These are phyloP conservation scores for Penicillium psychrosexuale DNA, from an alignment of 2,329 filamentous ascomycete genomes.

Conservation along the genomic window DNA sequence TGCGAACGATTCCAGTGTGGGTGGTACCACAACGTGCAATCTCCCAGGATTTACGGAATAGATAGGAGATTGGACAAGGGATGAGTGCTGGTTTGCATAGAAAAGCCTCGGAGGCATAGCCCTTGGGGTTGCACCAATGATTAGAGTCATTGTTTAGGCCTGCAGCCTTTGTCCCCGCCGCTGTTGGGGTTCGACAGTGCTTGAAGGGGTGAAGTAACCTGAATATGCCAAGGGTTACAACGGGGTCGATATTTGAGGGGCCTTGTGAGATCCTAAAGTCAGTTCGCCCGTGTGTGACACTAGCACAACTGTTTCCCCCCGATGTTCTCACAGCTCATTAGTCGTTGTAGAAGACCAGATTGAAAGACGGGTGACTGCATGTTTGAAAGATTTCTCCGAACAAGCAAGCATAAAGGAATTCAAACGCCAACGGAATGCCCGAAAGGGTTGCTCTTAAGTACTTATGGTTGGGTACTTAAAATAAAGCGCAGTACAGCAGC, in stretches of 20 bases:
- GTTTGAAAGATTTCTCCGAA: background rate
- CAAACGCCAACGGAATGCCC: background rate
- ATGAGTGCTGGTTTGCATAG: background rate
- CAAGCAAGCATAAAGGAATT: background rate
- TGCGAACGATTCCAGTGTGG: background rate
- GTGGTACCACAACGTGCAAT: conserved; percentile 1
- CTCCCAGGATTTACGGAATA: background rate
- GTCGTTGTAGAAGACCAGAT: background rate
- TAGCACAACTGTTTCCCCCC: background rate
- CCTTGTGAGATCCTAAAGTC: background rate
- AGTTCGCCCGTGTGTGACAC: background rate
- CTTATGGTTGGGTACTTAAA: background rate
- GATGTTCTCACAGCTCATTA: background rate
- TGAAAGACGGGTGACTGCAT: conserved; percentile 1
- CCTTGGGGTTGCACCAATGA: background rate
- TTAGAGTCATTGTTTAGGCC: background rate
- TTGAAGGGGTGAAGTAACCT: background rate
- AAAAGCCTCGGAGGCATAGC: background rate
- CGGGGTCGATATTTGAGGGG: background rate
- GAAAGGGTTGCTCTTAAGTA: background rate
- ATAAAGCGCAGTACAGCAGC: background rate
- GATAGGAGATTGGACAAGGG: background rate
- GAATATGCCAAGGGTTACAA: background rate
- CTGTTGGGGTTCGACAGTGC: background rate
- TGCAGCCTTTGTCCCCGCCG: background rate